A percentile compares a stretch with the other conserved stretches of the same genome.
Evolutionary conservation across 2,329 filamentous ascomycete species (phyloP).

Genomic region (Thermochaetoides dissita): DNA sequence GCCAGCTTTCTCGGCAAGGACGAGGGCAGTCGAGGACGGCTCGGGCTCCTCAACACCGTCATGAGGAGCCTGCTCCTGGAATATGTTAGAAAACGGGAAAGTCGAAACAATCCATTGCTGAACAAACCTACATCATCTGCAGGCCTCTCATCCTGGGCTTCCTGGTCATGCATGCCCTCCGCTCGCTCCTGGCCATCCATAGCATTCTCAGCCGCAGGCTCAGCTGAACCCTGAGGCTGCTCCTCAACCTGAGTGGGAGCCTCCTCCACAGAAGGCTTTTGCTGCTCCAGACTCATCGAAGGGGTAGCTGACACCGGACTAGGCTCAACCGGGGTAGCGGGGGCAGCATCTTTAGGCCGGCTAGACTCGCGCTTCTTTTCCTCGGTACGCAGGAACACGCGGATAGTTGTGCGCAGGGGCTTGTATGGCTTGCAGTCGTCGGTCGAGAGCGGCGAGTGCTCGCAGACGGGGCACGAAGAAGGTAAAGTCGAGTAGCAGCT

Average conservation of each 20-base stretch:
- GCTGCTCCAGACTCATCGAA: conserved; percentile 11
- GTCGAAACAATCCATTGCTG: neutral
- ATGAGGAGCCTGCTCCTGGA: conserved; percentile 5
- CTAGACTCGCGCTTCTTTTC: conserved; percentile 73
- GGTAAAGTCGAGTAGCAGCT: conserved; percentile 66
- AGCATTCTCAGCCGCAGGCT: neutral
- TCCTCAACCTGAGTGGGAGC: conserved; percentile 3
- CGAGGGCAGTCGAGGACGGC: conserved; percentile 3
- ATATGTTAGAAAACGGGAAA: neutral
- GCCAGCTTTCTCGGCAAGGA: conserved; percentile 7
- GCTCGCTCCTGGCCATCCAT: neutral
- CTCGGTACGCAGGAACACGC: conserved; percentile 77
- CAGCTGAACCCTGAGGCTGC: neutral
- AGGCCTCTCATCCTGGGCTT: neutral
- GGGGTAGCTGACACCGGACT: conserved; percentile 21
- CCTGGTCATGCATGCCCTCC: neutral
- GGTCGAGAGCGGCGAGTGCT: conserved; percentile 74
- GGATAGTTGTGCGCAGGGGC: conserved; percentile 78
- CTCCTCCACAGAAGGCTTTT: neutral
- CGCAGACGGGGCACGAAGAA: conserved; percentile 79
- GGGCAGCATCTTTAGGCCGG: conserved; percentile 33
- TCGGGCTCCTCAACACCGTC: conserved; percentile 4
- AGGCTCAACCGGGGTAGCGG: conserved; percentile 28
- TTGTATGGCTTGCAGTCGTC: conserved; percentile 84
- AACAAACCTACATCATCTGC: neutral